These are phyloP conservation scores for Colletotrichum tropicicola DNA, from an alignment of 2,329 filamentous ascomycete genomes.

Conservation along the genomic window DNA sequence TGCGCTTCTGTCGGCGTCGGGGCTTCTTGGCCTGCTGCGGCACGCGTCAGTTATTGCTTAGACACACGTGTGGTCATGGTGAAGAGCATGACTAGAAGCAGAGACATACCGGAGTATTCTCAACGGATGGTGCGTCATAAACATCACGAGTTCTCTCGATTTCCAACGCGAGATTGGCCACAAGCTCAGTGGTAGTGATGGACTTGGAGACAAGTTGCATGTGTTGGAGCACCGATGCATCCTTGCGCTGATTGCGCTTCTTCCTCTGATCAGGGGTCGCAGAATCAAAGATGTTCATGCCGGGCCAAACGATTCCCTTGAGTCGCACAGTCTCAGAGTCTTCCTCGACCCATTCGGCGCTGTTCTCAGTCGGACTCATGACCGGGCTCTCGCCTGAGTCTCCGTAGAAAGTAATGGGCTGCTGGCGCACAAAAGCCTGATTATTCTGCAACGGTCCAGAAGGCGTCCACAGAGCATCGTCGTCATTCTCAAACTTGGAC, in stretches of 20 bases:
- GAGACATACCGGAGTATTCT: constrained; percentile 58
- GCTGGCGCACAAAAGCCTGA: constrained; percentile 4
- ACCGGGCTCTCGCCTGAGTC: neutral
- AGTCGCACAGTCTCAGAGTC: constrained; percentile 41
- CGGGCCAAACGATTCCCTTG: constrained; percentile 79
- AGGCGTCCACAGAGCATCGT: constrained; percentile 6
- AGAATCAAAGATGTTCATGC: constrained; percentile 85
- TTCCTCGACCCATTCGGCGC: constrained; percentile 1
- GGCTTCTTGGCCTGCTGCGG: neutral
- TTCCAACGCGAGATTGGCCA: constrained; percentile 65
- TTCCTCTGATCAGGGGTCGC: constrained; percentile 77
- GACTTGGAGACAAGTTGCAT: constrained; percentile 72
- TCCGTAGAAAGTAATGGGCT: constrained; percentile 21
- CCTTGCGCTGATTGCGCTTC: constrained; percentile 82
- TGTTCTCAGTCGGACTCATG: neutral
- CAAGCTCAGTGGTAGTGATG: constrained; percentile 71
- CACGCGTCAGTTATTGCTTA: neutral
- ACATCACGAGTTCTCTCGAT: constrained; percentile 64
- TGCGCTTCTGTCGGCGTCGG: constrained; percentile 14
- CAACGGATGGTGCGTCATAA: constrained; percentile 66
- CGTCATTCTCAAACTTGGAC: constrained; percentile 2
- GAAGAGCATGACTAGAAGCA: neutral
- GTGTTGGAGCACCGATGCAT: constrained; percentile 72
- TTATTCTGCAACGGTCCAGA: neutral
- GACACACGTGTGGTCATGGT: no score